phyloP scores from a whole-genome alignment of 2,329 filamentous ascomycete genomes.

The Xylaria multiplex region DNA sequence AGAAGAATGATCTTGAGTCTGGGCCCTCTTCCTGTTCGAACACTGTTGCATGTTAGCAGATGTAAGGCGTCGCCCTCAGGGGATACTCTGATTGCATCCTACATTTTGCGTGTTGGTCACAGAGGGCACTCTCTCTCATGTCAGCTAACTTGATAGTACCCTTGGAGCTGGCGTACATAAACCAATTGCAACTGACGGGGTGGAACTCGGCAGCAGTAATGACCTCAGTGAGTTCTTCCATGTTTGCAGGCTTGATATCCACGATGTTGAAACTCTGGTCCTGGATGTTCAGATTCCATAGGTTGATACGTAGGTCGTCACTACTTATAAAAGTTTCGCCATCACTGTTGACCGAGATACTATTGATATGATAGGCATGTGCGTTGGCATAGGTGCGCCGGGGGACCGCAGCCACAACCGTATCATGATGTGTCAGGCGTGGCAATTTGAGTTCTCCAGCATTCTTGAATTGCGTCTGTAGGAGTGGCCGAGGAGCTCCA shows the following conservation, averaged over 20 bases:
- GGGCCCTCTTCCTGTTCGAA: conserved; percentile 99
- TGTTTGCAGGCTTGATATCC: conserved; percentile 99
- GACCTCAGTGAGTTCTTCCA: conserved; percentile 99
- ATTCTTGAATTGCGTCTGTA: conserved; percentile 79
- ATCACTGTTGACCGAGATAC: conserved; percentile 99
- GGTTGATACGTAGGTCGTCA: conserved; percentile 95
- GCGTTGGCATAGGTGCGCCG: conserved; percentile 97
- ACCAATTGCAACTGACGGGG: conserved; percentile 97
- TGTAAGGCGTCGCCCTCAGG: neutral
- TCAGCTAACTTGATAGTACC: conserved; percentile 98
- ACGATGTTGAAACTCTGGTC: conserved; percentile 99
- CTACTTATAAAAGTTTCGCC: conserved; percentile 99
- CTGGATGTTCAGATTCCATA: conserved; percentile 99
- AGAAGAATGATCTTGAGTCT: conserved; percentile 97
- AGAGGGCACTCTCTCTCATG: conserved; percentile 96
- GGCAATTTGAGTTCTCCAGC: conserved; percentile 89
- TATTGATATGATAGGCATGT: conserved; percentile 99
- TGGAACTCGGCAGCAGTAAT: conserved; percentile 99
- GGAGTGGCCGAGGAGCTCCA: conserved; percentile 77
- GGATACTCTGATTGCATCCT: conserved; percentile 49
- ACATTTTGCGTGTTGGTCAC: conserved; percentile 96
- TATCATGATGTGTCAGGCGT: conserved; percentile 96
- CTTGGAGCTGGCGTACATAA: conserved; percentile 99
- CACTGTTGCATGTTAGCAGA: conserved; percentile 64
- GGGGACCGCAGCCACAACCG: conserved; percentile 94